Percentiles rank a stretch among this genome's conserved stretches.
Evolutionary conservation across 148 eudicot genomes (phyloP).

Genomic region (Polygonum aviculare): DNA sequence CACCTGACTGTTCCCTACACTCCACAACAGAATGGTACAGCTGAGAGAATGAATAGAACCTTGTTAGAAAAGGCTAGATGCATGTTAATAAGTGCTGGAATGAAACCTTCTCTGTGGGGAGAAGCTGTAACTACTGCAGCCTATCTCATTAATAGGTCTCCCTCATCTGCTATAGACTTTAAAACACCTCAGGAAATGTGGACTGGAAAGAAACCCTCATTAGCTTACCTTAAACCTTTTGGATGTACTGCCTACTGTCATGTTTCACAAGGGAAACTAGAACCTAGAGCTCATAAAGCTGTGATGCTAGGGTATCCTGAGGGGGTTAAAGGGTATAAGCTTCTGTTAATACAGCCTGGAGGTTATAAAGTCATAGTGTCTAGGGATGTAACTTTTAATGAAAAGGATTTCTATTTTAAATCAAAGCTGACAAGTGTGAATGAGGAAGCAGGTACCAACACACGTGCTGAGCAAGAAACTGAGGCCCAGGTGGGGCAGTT

Average conservation of each 20-base stretch:
- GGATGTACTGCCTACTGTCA: not conserved
- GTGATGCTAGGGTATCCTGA: not conserved
- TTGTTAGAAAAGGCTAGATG: not conserved
- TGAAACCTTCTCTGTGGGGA: not conserved
- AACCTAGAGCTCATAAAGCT: not conserved
- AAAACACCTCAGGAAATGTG: not conserved
- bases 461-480: too few species aligned
- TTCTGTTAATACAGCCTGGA: not conserved
- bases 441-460: too few species aligned
- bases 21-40: too few species aligned
- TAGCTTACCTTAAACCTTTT: not conserved
- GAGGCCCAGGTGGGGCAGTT: too few species aligned
- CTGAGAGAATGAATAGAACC: too few species aligned
- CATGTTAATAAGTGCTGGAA: not conserved
- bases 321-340: not conserved
- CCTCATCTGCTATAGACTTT: not conserved
- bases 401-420: too few species aligned
- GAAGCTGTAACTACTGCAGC: not conserved
- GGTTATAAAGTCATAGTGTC: too few species aligned
- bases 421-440: too few species aligned
- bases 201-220: too few species aligned
- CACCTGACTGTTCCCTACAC: not conserved
- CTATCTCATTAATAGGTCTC: not conserved
- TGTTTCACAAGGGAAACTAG: not conserved
- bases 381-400: too few species aligned